These are phyloP conservation scores for Ascochyta pisi DNA, from an alignment of 2,329 filamentous ascomycete species.

Conservation along the genomic window DNA sequence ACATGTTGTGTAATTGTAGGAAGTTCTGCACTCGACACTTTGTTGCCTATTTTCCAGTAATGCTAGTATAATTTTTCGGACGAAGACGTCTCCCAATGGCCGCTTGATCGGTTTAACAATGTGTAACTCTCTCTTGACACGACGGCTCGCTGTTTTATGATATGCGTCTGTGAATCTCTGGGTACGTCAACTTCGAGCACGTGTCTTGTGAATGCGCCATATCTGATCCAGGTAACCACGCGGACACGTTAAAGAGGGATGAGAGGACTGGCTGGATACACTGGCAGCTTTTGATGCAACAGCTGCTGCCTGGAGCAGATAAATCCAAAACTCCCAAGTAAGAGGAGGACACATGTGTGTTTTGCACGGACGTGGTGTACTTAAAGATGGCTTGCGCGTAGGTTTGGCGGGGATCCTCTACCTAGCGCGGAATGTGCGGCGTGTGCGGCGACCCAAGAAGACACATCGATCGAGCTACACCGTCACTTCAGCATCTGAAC, in stretches of 20 bases:
- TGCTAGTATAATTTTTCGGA: constrained; percentile 1
- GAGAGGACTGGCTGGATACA: neutral
- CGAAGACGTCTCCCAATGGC: neutral
- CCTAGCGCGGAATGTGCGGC: constrained; percentile 37
- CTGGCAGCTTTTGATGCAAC: neutral
- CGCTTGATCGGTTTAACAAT: constrained; percentile 1
- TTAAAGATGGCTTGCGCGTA: constrained; percentile 23
- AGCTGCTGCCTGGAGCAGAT: constrained; percentile 20
- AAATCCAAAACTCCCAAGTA: too few species aligned
- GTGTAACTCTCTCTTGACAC: neutral
- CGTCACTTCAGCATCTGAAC: constrained; percentile 32
- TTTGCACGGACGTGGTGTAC: constrained; percentile 3
- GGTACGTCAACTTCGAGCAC: neutral
- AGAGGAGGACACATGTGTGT: neutral
- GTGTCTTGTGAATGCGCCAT: neutral
- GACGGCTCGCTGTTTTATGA: neutral
- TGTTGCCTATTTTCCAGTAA: neutral
- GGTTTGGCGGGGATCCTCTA: constrained; percentile 27
- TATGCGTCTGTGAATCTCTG: neutral
- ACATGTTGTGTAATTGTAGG: constrained; percentile 4
- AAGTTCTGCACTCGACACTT: neutral
- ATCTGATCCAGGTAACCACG: neutral
- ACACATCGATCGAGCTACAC: constrained; percentile 41
- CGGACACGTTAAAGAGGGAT: neutral
- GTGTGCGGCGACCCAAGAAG: constrained; percentile 40